Evolutionary conservation across 352 stramenopile species (phyloP).

Genomic region (Globisporangium paroecandrum): DNA sequence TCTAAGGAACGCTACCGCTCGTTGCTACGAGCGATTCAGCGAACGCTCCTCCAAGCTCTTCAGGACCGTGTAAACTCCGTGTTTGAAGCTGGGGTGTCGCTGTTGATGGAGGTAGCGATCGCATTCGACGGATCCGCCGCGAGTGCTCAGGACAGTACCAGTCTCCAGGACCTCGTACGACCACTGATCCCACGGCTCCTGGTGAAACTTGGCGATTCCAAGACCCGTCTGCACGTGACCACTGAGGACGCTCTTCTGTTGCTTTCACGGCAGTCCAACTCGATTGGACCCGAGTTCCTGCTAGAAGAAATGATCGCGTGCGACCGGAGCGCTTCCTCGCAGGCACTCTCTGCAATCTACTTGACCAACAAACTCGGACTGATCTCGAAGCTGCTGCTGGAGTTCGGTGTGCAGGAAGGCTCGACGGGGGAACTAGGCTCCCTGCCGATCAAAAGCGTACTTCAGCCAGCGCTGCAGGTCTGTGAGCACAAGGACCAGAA

Average conservation of each 20-base stretch:
- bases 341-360: slow-evolving; percentile 55
- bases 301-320: slow-evolving; percentile 70
- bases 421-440: slow-evolving; percentile 26
- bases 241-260: slow-evolving; percentile 75
- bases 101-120: slow-evolving; percentile 77
- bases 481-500: slow-evolving; percentile 73
- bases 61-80: slow-evolving; percentile 78
- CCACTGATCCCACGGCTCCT: slow-evolving; percentile 71
- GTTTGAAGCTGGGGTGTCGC: slow-evolving; percentile 63
- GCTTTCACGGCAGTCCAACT: slow-evolving; percentile 52
- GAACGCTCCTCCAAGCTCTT: slow-evolving; percentile 50
- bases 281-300: slow-evolving; percentile 65
- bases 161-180: slow-evolving; percentile 52
- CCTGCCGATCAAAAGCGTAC: slow-evolving; percentile 59
- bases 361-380: slow-evolving; percentile 69
- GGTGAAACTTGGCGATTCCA: slow-evolving; percentile 72
- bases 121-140: slow-evolving; percentile 33
- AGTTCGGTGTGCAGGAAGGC: slow-evolving; percentile 71
- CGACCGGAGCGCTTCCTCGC: slow-evolving; percentile 50
- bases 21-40: slow-evolving; percentile 30
- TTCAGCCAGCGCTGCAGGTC: slow-evolving; percentile 62
- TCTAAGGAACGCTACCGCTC: neutral
- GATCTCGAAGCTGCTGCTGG: slow-evolving; percentile 70
- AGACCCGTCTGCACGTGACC: slow-evolving; percentile 61
- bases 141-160: neutral